These are phyloP conservation scores for Fusarium nelsonii DNA, from an alignment of 2,329 filamentous ascomycete genomes.

Conservation along the genomic window DNA sequence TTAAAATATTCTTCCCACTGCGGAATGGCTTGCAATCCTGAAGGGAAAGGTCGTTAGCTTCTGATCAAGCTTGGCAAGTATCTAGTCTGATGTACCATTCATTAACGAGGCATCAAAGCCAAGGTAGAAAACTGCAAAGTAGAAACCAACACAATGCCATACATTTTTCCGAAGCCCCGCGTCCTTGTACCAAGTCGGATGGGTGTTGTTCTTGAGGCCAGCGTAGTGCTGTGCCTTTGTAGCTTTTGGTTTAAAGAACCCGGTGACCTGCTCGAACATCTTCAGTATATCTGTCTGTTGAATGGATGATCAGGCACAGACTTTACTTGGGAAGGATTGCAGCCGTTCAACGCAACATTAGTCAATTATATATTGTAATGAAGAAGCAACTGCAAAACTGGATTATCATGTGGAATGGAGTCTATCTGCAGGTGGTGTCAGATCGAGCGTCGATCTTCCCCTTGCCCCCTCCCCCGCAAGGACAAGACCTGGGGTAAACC, in stretches of 20 bases:
- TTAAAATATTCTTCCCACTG: constrained; percentile 37
- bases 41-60: fast-evolving
- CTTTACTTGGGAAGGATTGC: neutral
- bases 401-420: neutral
- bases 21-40: constrained; percentile 16
- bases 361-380: constrained; percentile 9
- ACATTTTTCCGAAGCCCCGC: constrained; percentile 25
- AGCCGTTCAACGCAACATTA: neutral
- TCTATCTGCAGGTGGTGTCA: too few species aligned
- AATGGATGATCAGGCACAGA: too few species aligned
- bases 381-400: too few species aligned
- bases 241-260: constrained; percentile 31
- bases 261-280: constrained; percentile 16
- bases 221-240: constrained; percentile 26
- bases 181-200: constrained; percentile 34
- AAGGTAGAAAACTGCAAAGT: constrained; percentile 35
- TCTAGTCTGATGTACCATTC: constrained; percentile 1
- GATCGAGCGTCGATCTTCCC: too few species aligned
- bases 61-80: neutral
- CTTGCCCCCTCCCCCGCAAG: too few species aligned
- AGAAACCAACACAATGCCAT: constrained; percentile 36
- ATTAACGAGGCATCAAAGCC: constrained; percentile 20
- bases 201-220: constrained; percentile 33
- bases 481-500: constrained; percentile 29
- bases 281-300: neutral